These are phyloP conservation scores for Spinacia oleracea DNA, from an alignment of 179 eudicot species.

Conservation along the genomic window DNA sequence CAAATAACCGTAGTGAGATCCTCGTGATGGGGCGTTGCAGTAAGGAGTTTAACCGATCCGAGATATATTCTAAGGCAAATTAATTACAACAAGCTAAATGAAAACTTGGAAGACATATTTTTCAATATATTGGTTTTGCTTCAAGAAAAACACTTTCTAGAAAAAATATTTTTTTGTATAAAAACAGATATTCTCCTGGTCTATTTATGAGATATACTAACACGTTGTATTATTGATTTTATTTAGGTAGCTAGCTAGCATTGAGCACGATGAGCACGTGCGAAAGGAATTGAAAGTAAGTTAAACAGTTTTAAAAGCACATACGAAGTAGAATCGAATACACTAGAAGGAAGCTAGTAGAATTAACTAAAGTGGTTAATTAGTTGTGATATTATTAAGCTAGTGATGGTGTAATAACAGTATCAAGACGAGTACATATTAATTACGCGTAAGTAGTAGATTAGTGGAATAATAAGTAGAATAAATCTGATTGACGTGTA, in stretches of 20 bases:
- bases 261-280: conserved; percentile 14
- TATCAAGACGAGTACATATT: not conserved
- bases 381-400: too few species aligned
- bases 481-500: conserved; percentile 22
- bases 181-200: not conserved
- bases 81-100: not conserved
- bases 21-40: too few species aligned
- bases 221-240: not conserved
- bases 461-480: not conserved
- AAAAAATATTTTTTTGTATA: not conserved
- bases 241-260: too few species aligned
- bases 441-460: not conserved
- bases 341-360: not conserved
- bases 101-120: not conserved
- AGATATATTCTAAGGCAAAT: too few species aligned
- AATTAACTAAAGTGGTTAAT: not conserved
- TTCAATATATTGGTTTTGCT: too few species aligned
- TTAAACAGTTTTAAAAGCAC: conserved; percentile 3
- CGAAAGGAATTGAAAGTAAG: not conserved
- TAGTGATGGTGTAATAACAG: too few species aligned
- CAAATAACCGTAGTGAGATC: too few species aligned
- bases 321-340: too few species aligned
- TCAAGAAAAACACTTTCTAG: not conserved
- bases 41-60: too few species aligned
- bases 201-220: not conserved